Evolutionary conservation across 2,329 filamentous ascomycete species (phyloP).

Genomic region (Furcasterigmium furcatum): DNA sequence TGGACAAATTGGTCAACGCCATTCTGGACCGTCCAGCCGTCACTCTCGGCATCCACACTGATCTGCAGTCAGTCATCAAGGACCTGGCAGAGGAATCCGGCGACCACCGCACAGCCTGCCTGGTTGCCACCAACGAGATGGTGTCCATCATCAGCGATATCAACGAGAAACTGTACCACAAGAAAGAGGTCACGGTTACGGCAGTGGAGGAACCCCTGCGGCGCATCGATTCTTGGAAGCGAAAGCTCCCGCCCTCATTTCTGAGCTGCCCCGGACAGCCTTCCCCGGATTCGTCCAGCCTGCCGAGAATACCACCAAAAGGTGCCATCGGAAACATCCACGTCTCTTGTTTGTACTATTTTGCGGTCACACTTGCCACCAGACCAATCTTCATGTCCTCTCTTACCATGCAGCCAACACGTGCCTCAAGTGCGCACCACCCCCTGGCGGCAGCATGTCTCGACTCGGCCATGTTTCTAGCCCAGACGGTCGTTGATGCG

Average conservation of each 20-base stretch:
- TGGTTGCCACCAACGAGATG: slow-evolving; percentile 38
- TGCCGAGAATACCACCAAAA: slow-evolving; percentile 1
- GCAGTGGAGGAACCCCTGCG: slow-evolving; percentile 36
- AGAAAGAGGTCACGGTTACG: slow-evolving; percentile 24
- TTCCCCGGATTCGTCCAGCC: slow-evolving; percentile 30
- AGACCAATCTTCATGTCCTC: slow-evolving; percentile 45
- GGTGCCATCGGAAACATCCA: slow-evolving; percentile 47
- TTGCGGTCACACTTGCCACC: slow-evolving; percentile 54
- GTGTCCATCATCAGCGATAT: slow-evolving; percentile 42
- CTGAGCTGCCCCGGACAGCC: slow-evolving; percentile 16
- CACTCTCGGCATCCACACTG: slow-evolving; percentile 24
- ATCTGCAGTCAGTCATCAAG: slow-evolving; percentile 21
- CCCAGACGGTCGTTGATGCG: slow-evolving; percentile 49
- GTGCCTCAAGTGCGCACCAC: slow-evolving; percentile 19
- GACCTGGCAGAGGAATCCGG: slow-evolving; percentile 14
- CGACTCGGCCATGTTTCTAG: slow-evolving; percentile 51
- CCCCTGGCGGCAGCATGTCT: slow-evolving; percentile 51
- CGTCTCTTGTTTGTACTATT: slow-evolving; percentile 56
- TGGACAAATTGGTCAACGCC: slow-evolving; percentile 33
- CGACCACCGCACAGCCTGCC: slow-evolving; percentile 19
- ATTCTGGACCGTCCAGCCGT: slow-evolving; percentile 30
- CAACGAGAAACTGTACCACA: slow-evolving; percentile 36
- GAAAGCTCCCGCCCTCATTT: slow-evolving; percentile 33
- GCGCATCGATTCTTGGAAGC: slow-evolving; percentile 41
- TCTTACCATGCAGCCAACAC: slow-evolving; percentile 33